Evolutionary conservation across 2,329 filamentous ascomycete genomes (phyloP), one percentile per base, ranked within the genome.

Genomic region (Nectriaceae sp.): DNA sequence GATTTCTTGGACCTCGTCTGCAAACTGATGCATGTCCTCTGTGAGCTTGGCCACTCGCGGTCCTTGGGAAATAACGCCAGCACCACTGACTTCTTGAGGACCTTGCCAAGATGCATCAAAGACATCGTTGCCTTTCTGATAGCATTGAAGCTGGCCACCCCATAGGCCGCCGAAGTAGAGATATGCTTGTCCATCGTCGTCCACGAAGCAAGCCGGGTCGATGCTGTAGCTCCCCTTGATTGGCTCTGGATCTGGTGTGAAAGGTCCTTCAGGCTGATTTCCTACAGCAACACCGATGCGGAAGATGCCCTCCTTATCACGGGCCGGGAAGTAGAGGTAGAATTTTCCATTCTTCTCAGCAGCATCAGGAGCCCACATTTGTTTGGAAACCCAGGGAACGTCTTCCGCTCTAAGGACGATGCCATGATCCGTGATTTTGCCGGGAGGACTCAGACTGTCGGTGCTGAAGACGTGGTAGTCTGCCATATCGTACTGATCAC

Each of bases 401-500:
- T 89, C 83, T 42, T 80, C 75, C 38, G 79, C 73, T 45, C 75
- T 76, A 35, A 93, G 79, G 13, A 79, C 87, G 41, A 88, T 75
- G 60, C 88, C 88, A 70, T 91, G 88, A 72, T 91, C 88, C 18
- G 77, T 84, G 3, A 90, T 85, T 16, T 75, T 73, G 51, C 76
- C 77, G 20, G 82, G 72, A 2, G 77, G 73, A 46, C 82, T 77
- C 49, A 82, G 69, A 21, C 72, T 74, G 11, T 67, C 59, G 21
- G 71, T 72, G 56, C 80, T 85, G 69, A 91, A 85, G 66, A 92
- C 88, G 69, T 91, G 88, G 76, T 92, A 92, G 74, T 92, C 88
- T 47, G 73, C 78, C 88, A 91, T 92, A 73, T 90, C 88, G 67
- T 90, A 91, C 67, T 91, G 88, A 71, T 90, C 88, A 64, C 88